These are phyloP conservation scores for Chaetomium cochliodes DNA, from an alignment of 495 filamentous ascomycete genomes.

Conservation along the genomic window DNA sequence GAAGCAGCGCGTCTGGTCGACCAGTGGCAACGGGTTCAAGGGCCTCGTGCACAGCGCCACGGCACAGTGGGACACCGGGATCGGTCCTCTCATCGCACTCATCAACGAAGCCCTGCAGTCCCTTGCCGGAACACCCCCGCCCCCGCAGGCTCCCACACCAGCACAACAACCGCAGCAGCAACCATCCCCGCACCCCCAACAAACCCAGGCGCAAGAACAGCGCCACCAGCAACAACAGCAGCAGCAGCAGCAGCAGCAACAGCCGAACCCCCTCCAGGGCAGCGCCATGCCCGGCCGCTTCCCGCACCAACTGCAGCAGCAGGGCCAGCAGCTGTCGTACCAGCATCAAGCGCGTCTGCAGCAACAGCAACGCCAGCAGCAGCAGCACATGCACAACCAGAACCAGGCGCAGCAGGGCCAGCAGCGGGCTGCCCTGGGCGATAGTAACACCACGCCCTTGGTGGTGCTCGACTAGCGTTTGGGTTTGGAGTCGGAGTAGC, in stretches of 20 bases:
- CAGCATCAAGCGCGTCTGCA: slow-evolving; percentile 18
- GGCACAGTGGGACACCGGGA: slow-evolving; percentile 34
- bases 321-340: slow-evolving; percentile 15
- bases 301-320: slow-evolving; percentile 8
- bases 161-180: not conserved
- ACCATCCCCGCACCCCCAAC: slow-evolving; percentile 15
- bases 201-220: slow-evolving; percentile 12
- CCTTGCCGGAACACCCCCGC: slow-evolving; percentile 27
- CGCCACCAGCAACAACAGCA: slow-evolving; percentile 16
- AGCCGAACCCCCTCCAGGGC: not conserved
- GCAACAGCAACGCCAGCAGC: slow-evolving; percentile 19
- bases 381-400: slow-evolving; percentile 14
- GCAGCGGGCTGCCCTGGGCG: slow-evolving; percentile 3
- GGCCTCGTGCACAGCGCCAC: slow-evolving; percentile 38
- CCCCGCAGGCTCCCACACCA: slow-evolving; percentile 15
- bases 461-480: slow-evolving; percentile 15
- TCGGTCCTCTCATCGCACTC: slow-evolving; percentile 32
- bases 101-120: slow-evolving; percentile 36
- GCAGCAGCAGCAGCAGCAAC: slow-evolving; percentile 8
- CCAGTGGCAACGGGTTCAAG: slow-evolving; percentile 34
- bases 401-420: slow-evolving; percentile 14
- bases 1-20: slow-evolving; percentile 38
- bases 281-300: not conserved
- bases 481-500: not conserved
- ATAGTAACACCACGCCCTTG: slow-evolving; percentile 18